These are phyloP conservation scores for Sporothrix pallida DNA, from an alignment of 2,329 filamentous ascomycete species.

Conservation along the genomic window DNA sequence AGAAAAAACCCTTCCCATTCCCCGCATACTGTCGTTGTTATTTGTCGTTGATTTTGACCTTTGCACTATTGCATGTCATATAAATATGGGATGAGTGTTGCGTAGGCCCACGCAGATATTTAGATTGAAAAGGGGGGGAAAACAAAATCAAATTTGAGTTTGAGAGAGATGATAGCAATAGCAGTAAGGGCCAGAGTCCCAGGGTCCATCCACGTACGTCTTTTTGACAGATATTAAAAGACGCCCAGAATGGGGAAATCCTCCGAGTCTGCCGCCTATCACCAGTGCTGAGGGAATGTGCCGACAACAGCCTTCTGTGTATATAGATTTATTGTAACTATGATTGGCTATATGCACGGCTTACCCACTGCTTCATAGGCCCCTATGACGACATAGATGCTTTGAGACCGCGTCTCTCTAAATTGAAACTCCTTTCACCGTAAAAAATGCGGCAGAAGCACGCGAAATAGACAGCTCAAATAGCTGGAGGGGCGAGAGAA, in stretches of 20 bases:
- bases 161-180: neutral
- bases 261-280: constrained; percentile 12
- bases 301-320: neutral
- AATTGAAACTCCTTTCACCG: neutral
- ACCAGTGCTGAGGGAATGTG: neutral
- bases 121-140: constrained; percentile 11
- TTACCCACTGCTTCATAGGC: neutral
- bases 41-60: neutral
- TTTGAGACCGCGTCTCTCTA: neutral
- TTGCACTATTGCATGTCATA: neutral
- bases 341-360: neutral
- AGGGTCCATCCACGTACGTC: constrained; percentile 9
- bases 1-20: neutral
- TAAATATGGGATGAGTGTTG: neutral
- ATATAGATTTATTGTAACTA: neutral
- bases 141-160: neutral
- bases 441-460: neutral
- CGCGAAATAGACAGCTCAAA: neutral
- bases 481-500: neutral
- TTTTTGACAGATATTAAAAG: neutral
- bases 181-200: neutral
- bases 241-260: constrained; percentile 2
- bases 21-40: neutral
- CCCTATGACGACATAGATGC: constrained; percentile 19
- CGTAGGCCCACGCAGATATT: constrained; percentile 18